phyloP scores from a whole-genome alignment of 495 filamentous ascomycete genomes.

The Thermothielavioides terrestris region DNA sequence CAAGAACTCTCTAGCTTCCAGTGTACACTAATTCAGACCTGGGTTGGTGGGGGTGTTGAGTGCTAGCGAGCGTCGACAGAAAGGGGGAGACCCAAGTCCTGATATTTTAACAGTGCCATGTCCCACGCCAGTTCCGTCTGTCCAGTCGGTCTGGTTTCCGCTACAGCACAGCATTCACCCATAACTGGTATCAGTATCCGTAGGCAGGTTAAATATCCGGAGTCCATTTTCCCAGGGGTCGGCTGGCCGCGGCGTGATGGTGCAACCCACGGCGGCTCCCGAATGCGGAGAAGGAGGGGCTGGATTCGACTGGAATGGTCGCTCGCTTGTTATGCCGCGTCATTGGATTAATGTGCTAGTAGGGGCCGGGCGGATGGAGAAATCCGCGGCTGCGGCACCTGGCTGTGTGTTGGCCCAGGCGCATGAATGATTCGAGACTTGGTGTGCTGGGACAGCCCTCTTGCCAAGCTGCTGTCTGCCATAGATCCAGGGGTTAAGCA shows the following conservation, averaged over 20 bases:
- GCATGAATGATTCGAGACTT: too few species aligned
- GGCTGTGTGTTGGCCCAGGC: too few species aligned
- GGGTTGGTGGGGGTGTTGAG: background rate
- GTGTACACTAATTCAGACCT: background rate
- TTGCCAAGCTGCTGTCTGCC: too few species aligned
- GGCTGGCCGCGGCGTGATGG: background rate
- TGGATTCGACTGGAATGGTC: background rate
- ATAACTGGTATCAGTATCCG: too few species aligned
- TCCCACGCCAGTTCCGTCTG: background rate
- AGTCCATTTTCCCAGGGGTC: background rate
- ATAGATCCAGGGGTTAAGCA: too few species aligned
- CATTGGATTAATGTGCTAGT: too few species aligned
- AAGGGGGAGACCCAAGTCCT: background rate
- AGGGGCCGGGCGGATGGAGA: background rate
- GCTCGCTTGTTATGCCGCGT: background rate
- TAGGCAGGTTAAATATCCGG: conserved; percentile 1
- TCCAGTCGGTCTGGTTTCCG: too few species aligned
- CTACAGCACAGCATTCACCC: too few species aligned
- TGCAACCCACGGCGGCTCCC: background rate
- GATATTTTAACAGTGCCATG: background rate
- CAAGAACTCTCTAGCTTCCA: too few species aligned
- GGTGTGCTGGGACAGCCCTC: too few species aligned
- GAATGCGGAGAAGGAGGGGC: conserved; percentile 1
- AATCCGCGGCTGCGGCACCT: background rate
- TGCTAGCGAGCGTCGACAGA: background rate